Base-by-base conservation (phyloP, 2,329 filamentous ascomycete species). In the Cercospora zeina region DNA sequence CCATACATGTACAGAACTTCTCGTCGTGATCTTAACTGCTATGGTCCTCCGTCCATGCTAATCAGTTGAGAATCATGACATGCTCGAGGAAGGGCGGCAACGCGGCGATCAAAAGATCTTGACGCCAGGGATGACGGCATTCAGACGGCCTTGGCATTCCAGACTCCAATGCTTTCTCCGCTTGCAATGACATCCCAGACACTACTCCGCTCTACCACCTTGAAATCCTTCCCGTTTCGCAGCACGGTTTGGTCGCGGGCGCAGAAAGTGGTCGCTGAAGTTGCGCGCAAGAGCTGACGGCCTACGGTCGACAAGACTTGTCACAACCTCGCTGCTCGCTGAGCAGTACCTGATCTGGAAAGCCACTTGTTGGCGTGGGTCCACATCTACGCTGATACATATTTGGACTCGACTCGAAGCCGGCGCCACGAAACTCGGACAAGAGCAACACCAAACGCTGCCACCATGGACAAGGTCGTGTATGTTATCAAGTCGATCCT, bases 291-390 rank as follows among this genome's bases (percentile, higher is more conserved):
- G 2, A 27, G 42, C 27, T 13, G 24, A 33, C 54, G 54, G 37
- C 54, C 54, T 49, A 24, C 16, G 9, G 6, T 49, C 11, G 27
- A 58, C 39, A 58, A 31, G 31, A 19, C 24, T n/a, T 21, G 31
- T 30, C 55, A 42, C 13, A 39, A 42, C 11, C 16, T 49, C 55
- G 55, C 55, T 58, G 55, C 55, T 58, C 55, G 55, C 55, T 49
- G 16, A 47, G 11, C 8, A 13, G 53, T 47, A 47, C 50, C 49
- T 3, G 16, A 47, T 31, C 24, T 27, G 42, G 50, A 31, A 60
- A 55, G n/a, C 34, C 3, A 8, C 30, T 39, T 24, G 14, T n/a
- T 16, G 19, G 19, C 13, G 27, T 10, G 37, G 50, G 54, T 47
- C 58, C 37, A 39, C 37, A 31, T 27, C 45, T 19, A 19, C 39